Evolutionary conservation across 495 filamentous ascomycete genomes (phyloP).

Genomic region (Aspergillus haitiensis): DNA sequence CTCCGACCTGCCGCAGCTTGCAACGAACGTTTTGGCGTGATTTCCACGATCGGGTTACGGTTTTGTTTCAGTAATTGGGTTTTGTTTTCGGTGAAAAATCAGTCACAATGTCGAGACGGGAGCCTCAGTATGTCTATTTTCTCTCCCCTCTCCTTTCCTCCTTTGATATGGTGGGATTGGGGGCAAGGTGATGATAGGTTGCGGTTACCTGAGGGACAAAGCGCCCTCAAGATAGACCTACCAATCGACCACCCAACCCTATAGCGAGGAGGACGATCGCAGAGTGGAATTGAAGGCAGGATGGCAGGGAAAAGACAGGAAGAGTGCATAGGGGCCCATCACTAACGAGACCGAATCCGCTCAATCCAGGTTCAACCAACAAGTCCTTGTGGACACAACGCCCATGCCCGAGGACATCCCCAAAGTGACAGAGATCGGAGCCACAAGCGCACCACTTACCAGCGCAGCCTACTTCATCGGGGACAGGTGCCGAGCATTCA

Average conservation of each 20-base stretch:
- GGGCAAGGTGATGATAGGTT: no score
- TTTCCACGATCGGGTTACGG: background rate
- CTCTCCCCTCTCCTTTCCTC: background rate
- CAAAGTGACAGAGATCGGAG: constrained; percentile 84
- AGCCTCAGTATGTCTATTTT: constrained; percentile 43
- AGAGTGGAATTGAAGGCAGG: no score
- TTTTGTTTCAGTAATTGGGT: constrained; percentile 25
- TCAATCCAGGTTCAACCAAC: constrained; percentile 79
- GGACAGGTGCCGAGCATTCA: constrained; percentile 88
- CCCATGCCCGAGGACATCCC: constrained; percentile 90
- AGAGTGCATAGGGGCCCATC: constrained; percentile 22
- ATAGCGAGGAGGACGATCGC: no score
- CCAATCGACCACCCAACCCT: no score
- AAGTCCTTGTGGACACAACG: constrained; percentile 90
- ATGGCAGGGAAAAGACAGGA: no score
- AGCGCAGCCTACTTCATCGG: constrained; percentile 98
- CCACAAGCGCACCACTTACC: constrained; percentile 84
- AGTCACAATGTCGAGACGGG: constrained; percentile 51
- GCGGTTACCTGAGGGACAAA: no score
- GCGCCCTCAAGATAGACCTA: no score
- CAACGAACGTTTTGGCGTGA: background rate
- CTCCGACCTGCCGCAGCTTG: background rate
- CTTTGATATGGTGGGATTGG: background rate
- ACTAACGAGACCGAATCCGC: constrained; percentile 6
- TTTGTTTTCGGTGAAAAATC: constrained; percentile 9